Evolutionary conservation across 2,329 filamentous ascomycete genomes (phyloP), one percentile per base, ranked within the genome.

Genomic region (Arthroderma sp.): DNA sequence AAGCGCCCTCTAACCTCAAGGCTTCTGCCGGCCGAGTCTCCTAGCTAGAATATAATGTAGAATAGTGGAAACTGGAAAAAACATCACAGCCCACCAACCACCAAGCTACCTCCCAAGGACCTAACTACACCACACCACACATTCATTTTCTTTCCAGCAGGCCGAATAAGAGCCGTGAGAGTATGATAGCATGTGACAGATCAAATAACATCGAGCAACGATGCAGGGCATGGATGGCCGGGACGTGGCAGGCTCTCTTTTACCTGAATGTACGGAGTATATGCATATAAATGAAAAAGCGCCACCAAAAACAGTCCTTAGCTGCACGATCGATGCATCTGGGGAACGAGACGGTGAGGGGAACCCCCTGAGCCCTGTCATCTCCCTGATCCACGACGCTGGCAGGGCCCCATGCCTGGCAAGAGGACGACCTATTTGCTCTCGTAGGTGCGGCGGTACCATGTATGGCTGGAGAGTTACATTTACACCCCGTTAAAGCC

Each of bases 311-410:
- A 19, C 9, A 19, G 11, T n/a, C 17, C 39, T 7, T 21, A 19
- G 39, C 19, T 49, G 44, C 44, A 31, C 17, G 33, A 19, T 51
- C 41, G 41, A 19, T 44, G 41, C 41, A 9, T 44, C 41, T 44
- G 41, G 41, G 41, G 19, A 43, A 49, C n/a, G n/a, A n/a, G n/a
- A n/a, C n/a, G n/a, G 35, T 33, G 44, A 51, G 44, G 44, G 44
- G 44, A 51, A 51, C 23, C 44, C 44, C 28, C 15, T 13, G 7
- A n/a, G 44, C 44, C n/a, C 11, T 23, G 44, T 33, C 23, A 51
- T 33, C 19, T 31, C 31, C 25, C n/a, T 33, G 44, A 51, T 19
- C 44, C 23, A 51, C n/a, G 44, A 33, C 28, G 25, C 15, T 1
- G 44, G 44, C 44, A 51, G 28, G 44, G 44, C 25, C 44, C 44